Percentiles rank a stretch among this genome's conserved stretches.
These are phyloP conservation scores for Alternaria longipes DNA, from an alignment of 2,329 filamentous ascomycete genomes.

Conservation along the genomic window DNA sequence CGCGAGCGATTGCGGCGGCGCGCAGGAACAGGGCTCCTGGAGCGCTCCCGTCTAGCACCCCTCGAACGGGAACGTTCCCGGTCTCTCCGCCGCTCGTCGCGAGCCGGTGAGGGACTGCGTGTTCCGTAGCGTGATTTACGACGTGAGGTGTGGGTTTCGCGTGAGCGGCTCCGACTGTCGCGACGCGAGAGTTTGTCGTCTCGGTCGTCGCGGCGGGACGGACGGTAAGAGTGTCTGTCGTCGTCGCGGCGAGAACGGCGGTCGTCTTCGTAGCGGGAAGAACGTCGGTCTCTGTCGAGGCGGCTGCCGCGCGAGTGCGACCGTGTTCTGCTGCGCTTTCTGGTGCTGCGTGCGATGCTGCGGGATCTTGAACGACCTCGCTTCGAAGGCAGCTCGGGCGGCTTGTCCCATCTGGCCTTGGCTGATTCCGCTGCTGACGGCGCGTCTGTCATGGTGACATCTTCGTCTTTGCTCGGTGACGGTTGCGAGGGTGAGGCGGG, in stretches of 20 bases:
- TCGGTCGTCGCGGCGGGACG: conserved; percentile 38
- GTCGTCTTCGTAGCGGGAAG: conserved; percentile 36
- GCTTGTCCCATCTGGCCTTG: conserved; percentile 36
- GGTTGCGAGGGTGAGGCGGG: conserved; percentile 33
- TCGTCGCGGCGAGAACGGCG: conserved; percentile 37
- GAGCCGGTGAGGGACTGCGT: conserved; percentile 38
- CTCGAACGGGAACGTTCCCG: conserved; percentile 37
- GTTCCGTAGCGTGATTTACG: conserved; percentile 41
- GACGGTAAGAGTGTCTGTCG: conserved; percentile 38
- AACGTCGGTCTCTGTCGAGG: conserved; percentile 40
- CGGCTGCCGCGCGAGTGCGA: conserved; percentile 47
- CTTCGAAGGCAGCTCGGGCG: conserved; percentile 34
- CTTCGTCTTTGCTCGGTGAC: conserved; percentile 42
- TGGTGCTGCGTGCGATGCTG: conserved; percentile 38
- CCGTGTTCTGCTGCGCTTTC: conserved; percentile 42
- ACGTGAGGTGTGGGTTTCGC: conserved; percentile 39
- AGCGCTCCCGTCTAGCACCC: conserved; percentile 27
- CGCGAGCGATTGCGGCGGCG: conserved; percentile 35
- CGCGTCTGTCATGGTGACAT: conserved; percentile 41
- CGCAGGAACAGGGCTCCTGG: conserved; percentile 25
- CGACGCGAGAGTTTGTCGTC: conserved; percentile 33
- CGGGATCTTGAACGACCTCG: conserved; percentile 44
- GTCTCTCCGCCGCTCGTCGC: conserved; percentile 35
- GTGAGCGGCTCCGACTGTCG: conserved; percentile 43
- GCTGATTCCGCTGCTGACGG: conserved; percentile 25